These are phyloP conservation scores for Osmanthus fragrans DNA, from an alignment of 257 asterid species.

Conservation along the genomic window DNA sequence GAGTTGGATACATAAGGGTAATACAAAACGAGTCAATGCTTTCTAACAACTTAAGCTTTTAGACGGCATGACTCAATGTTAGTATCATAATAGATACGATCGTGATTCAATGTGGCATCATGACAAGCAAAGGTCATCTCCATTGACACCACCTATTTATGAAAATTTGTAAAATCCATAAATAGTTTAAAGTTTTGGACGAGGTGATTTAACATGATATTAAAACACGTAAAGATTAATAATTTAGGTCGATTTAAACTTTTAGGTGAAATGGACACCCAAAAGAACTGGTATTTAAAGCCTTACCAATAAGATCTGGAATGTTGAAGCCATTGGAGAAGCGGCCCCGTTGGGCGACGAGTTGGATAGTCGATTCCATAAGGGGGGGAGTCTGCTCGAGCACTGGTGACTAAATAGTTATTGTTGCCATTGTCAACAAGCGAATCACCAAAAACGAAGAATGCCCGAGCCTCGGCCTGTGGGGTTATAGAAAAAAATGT, in stretches of 20 bases:
- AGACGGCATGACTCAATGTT: no score
- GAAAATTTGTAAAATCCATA: not conserved
- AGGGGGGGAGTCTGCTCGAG: constrained; percentile 87
- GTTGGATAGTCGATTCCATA: constrained; percentile 83
- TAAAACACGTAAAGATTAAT: not conserved
- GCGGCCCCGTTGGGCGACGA: constrained; percentile 81
- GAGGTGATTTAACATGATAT: not conserved
- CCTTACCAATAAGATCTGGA: constrained; percentile 69
- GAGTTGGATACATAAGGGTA: no score
- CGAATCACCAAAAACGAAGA: constrained; percentile 87
- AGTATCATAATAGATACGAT: no score
- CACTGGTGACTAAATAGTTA: constrained; percentile 66
- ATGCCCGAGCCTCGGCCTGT: constrained; percentile 62
- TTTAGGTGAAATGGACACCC: not conserved
- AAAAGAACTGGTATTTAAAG: not conserved
- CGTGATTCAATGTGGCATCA: no score
- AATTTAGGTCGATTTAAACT: not conserved
- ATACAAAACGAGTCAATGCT: no score
- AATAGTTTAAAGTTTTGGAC: not conserved
- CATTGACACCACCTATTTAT: not conserved
- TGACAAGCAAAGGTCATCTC: not conserved
- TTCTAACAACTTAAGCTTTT: no score
- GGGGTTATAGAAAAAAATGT: constrained; percentile 30
- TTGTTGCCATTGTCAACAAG: constrained; percentile 90
- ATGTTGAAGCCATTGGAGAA: constrained; percentile 91